Base-by-base conservation (phyloP, 306 rosid genomes). In the Fragaria nilgerrensis region DNA sequence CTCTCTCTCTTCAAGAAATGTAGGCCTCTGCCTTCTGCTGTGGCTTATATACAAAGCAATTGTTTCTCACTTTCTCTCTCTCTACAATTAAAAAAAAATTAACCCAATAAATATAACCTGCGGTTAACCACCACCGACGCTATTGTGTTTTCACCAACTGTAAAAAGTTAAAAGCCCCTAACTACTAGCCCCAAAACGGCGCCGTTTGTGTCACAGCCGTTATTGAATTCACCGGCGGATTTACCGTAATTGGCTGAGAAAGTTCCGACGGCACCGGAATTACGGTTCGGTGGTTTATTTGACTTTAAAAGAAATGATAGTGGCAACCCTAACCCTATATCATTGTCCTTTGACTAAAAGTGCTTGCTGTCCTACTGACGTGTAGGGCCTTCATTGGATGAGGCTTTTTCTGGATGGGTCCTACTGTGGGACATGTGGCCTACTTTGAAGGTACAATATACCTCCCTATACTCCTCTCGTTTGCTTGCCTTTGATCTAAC, bases 51-150 rank as follows among this genome's bases (percentile, higher is more conserved):
- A 89, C 78, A 66, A 91, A 85, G 89, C 82, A 65, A 78, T 44
- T 82, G n/a, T 77, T 36, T 75, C 53, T 73, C 80, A 44, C 72
- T 58, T 12, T 71, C 67, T 61, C 68, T 61, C 68, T 62, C 43
- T 27, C 72, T 53, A 53, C 23, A 53, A 44, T 44, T 49, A 49
- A 16, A 49, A 49, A 49, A 49, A 49, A 20, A 76, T 16, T 48
- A 65, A 9, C 73, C n/a, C 56, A 48, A 59, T 65, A 70, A 56
- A 74, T 74, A 74, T 74, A 83, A 80, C 80, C 76, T 63, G 76
- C 83, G 89, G 87, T 81, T 86, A 80, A 84, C 93, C 82, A 82
- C 83, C 89, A 84, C 91, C 95, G 88, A 92, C 89, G 95, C 84
- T 9, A 22, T 56, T 56, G 27, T 9, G n/a, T 29, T 64, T 43